Percentiles rank a stretch among this genome's conserved stretches.
These are phyloP conservation scores for Hypoxylon sp. DNA, from an alignment of 2,329 filamentous ascomycete genomes.

Conservation along the genomic window DNA sequence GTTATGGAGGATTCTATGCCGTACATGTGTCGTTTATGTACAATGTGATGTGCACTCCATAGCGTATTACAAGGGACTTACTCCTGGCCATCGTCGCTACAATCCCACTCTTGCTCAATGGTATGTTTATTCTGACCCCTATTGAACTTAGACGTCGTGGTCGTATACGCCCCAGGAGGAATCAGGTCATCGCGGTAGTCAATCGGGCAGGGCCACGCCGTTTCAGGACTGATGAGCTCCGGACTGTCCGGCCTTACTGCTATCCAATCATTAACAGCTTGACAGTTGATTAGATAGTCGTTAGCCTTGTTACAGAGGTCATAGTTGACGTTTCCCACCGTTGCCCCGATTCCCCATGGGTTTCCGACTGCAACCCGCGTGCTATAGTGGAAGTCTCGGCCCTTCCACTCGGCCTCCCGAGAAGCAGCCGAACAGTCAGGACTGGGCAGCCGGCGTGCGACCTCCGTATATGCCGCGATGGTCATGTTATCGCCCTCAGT, in stretches of 20 bases:
- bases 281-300: slow-evolving; percentile 27
- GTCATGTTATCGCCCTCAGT: slow-evolving; percentile 30
- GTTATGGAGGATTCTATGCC: too few species aligned
- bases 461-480: slow-evolving; percentile 16
- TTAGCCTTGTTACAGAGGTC: slow-evolving; percentile 28
- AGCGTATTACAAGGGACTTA: slow-evolving; percentile 5
- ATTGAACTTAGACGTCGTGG: slow-evolving; percentile 26
- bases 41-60: background rate
- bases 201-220: slow-evolving; percentile 20
- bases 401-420: slow-evolving; percentile 17
- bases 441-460: slow-evolving; percentile 21
- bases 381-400: slow-evolving; percentile 14
- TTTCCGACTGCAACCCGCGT: background rate
- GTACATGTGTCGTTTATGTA: too few species aligned
- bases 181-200: slow-evolving; percentile 26
- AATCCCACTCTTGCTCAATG: slow-evolving; percentile 25
- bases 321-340: slow-evolving; percentile 12
- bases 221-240: slow-evolving; percentile 14
- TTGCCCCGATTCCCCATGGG: slow-evolving; percentile 12
- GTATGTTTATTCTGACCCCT: slow-evolving; percentile 10
- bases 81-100: slow-evolving; percentile 17
- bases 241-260: background rate
- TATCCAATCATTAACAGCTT: slow-evolving; percentile 4
- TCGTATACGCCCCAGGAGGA: slow-evolving; percentile 27
- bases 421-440: slow-evolving; percentile 10